Percentiles rank a stretch among this genome's conserved stretches.
Evolutionary conservation across 768 basidiomycete species (phyloP).

Genomic region (Hygrophorus pudorinus): DNA sequence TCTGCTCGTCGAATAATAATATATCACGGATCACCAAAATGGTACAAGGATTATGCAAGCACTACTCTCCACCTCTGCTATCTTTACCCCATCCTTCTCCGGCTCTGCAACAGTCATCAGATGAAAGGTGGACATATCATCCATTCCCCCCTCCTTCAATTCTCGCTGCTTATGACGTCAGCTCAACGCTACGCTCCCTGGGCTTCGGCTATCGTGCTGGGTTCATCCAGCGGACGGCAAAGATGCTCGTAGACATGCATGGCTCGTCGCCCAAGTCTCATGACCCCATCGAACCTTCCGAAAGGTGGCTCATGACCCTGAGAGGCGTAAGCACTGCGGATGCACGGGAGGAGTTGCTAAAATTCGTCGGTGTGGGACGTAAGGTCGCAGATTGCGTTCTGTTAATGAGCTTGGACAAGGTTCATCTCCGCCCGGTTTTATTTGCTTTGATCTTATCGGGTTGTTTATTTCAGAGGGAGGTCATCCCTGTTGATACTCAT

Average conservation of each 20-base stretch:
- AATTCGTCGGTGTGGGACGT: conserved; percentile 84
- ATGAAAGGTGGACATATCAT: conserved; percentile 41
- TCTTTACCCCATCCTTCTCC: conserved; percentile 27
- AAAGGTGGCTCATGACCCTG: conserved; percentile 50
- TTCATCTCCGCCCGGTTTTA: conserved; percentile 15
- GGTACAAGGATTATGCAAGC: conserved; percentile 72
- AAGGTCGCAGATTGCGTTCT: conserved; percentile 96
- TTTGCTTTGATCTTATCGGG: conserved; percentile 1
- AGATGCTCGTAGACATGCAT: conserved; percentile 59
- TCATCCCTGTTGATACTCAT: conserved; percentile 94
- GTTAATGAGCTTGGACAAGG: conserved; percentile 89
- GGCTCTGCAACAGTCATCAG: conserved; percentile 7
- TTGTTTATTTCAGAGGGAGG: conserved; percentile 47
- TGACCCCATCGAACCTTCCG: conserved; percentile 35
- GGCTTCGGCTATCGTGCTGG: conserved; percentile 96
- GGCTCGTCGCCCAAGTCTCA: conserved; percentile 14
- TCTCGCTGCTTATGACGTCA: conserved; percentile 49
- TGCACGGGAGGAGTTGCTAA: conserved; percentile 68
- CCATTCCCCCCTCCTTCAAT: conserved; percentile 77
- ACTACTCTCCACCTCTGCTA: conserved; percentile 66
- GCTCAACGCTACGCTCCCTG: conserved; percentile 58
- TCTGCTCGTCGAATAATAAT: conserved; percentile 97
- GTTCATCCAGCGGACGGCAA: conserved; percentile 77
- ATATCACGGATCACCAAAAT: conserved; percentile 91
- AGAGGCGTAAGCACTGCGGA: conserved; percentile 38